Evolutionary conservation across 2,329 filamentous ascomycete genomes (phyloP).

Genomic region (Fusarium sp.): DNA sequence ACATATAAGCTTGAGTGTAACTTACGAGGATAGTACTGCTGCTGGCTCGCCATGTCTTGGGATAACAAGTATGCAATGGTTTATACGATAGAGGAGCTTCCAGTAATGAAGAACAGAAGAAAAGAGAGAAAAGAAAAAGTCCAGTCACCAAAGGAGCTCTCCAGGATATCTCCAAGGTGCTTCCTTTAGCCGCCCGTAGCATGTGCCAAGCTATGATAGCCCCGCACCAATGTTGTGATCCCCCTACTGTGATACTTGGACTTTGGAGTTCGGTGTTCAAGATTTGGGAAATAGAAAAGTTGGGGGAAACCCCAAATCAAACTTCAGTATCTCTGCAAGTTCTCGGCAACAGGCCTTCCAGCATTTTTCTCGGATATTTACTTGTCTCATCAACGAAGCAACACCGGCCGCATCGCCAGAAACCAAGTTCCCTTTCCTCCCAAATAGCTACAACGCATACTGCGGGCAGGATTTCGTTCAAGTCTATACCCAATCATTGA

Average conservation of each 20-base stretch:
- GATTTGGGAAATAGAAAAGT: background rate
- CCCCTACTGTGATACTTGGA: conserved; percentile 16
- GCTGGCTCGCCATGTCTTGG: conserved; percentile 56
- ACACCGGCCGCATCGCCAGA: conserved; percentile 24
- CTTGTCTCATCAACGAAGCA: conserved; percentile 6
- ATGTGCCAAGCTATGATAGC: conserved; percentile 38
- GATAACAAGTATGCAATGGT: background rate
- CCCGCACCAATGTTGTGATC: conserved; percentile 34
- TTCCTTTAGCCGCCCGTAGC: conserved; percentile 40
- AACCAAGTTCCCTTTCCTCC: conserved; percentile 27
- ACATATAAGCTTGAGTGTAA: conserved; percentile 11
- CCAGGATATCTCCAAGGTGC: conserved; percentile 20
- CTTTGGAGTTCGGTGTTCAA: conserved; percentile 10
- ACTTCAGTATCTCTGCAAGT: background rate
- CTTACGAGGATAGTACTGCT: conserved; percentile 64
- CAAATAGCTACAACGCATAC: conserved; percentile 5
- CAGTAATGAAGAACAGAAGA: conserved; percentile 4
- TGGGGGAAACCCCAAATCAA: no score
- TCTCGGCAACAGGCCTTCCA: background rate
- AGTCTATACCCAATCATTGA: conserved; percentile 27
- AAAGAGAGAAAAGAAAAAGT: conserved; percentile 15
- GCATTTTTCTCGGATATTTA: background rate
- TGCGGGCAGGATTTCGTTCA: conserved; percentile 15
- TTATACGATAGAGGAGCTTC: background rate
- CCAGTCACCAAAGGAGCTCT: conserved; percentile 17